A percentile compares a stretch with the other conserved stretches of the same genome.
phyloP scores from a whole-genome alignment of 768 basidiomycete species.

The Pulveroboletus sp. region DNA sequence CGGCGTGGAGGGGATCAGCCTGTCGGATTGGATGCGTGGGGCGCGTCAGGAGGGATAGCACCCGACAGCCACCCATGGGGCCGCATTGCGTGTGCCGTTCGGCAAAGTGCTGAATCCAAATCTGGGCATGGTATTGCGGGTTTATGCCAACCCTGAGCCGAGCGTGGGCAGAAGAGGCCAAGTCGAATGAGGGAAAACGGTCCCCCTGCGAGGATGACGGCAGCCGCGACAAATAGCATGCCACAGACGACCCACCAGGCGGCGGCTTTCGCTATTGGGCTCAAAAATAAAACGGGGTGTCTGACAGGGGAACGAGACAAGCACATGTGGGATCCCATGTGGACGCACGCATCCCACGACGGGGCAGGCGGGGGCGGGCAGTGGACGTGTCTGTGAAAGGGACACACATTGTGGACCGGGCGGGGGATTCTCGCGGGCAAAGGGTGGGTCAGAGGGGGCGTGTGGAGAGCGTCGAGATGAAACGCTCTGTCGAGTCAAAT shows the following conservation, averaged over 20 bases:
- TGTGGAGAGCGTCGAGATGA: constrained; percentile 19
- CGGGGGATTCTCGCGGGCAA: constrained; percentile 11
- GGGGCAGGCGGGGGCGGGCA: background rate
- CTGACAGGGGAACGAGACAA: background rate
- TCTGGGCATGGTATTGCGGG: constrained; percentile 16
- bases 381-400: background rate
- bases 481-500: constrained; percentile 15
- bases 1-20: too few relatives aligned
- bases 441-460: constrained; percentile 17
- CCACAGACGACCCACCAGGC: constrained; percentile 12
- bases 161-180: constrained; percentile 4
- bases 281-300: background rate
- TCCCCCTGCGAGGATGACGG: constrained; percentile 11
- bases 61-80: too few relatives aligned
- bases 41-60: too few relatives aligned
- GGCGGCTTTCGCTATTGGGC: background rate
- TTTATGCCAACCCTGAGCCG: constrained; percentile 1
- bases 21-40: too few relatives aligned
- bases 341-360: background rate
- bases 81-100: background rate
- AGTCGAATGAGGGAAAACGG: constrained; percentile 8
- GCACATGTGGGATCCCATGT: constrained; percentile 1
- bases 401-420: background rate
- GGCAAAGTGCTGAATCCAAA: constrained; percentile 7
- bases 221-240: constrained; percentile 6